These are phyloP conservation scores for Naganishia randhawae DNA, from an alignment of 768 basidiomycete species.

Conservation along the genomic window DNA sequence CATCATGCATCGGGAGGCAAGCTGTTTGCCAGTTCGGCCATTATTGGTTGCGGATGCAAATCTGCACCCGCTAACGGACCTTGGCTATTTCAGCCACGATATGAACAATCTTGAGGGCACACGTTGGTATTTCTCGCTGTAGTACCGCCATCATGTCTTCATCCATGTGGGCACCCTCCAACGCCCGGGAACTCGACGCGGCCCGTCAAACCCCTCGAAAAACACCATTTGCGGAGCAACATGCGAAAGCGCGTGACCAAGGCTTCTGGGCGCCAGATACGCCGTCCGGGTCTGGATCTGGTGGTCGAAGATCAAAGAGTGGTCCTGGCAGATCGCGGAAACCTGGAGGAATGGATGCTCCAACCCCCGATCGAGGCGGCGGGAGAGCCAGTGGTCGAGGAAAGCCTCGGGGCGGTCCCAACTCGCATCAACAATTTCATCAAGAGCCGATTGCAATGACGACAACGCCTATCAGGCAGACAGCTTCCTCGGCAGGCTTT, in stretches of 20 bases:
- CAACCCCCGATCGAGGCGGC: neutral
- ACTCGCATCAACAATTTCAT: neutral
- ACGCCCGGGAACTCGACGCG: constrained; percentile 6
- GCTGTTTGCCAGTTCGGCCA: neutral
- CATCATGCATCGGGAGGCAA: too few species aligned
- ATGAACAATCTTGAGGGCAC: neutral
- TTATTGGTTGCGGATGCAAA: neutral
- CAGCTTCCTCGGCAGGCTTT: constrained; percentile 3
- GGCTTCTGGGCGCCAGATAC: constrained; percentile 6
- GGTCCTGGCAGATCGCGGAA: constrained; percentile 3
- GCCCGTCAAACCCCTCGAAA: constrained; percentile 20
- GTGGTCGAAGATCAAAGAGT: constrained; percentile 18
- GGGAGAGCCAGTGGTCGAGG: constrained; percentile 12
- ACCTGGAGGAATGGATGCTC: constrained; percentile 1
- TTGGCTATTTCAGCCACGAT: neutral
- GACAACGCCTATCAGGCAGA: neutral
- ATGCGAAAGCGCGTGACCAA: constrained; percentile 19
- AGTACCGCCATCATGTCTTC: neutral
- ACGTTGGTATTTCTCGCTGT: neutral
- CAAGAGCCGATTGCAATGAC: neutral
- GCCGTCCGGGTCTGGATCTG: neutral
- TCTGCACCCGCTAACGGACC: neutral
- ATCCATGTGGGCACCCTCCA: constrained; percentile 15
- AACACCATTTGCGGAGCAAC: constrained; percentile 16
- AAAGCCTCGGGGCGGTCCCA: neutral